Evolutionary conservation across 345 rosid genomes (phyloP).

Genomic region (Citrus sinensis): DNA sequence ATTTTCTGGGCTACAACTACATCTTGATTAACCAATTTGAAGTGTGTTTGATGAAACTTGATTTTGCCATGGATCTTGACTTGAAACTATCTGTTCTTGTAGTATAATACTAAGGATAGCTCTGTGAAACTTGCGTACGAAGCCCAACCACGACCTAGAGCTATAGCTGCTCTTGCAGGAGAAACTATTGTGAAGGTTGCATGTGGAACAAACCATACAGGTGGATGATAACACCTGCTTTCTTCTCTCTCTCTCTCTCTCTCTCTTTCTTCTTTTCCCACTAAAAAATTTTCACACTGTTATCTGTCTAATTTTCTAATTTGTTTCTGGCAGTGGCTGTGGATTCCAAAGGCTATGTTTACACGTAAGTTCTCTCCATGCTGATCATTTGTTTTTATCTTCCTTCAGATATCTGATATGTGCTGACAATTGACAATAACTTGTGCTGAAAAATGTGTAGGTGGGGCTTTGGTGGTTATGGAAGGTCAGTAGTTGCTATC

Average conservation of each 20-base stretch:
- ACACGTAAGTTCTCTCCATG: constrained; percentile 65
- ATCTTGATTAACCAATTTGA: neutral
- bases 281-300: constrained; percentile 1
- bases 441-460: constrained; percentile 38
- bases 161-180: constrained; percentile 68
- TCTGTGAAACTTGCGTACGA: constrained; percentile 89
- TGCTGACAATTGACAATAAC: constrained; percentile 16
- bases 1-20: neutral
- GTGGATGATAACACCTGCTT: constrained; percentile 29
- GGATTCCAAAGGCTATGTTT: constrained; percentile 81
- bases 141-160: constrained; percentile 92
- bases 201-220: constrained; percentile 95
- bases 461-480: constrained; percentile 99
- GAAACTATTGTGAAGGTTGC: constrained; percentile 93
- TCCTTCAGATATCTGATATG: constrained; percentile 3
- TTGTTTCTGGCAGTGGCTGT: constrained; percentile 70
- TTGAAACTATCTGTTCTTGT: constrained; percentile 19
- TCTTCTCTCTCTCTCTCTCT: neutral
- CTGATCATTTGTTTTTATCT: constrained; percentile 3
- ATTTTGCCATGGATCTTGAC: constrained; percentile 2
- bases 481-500: constrained; percentile 60
- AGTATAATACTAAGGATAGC: constrained; percentile 94
- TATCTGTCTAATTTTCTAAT: constrained; percentile 9
- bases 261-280: neutral
- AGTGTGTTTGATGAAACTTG: neutral